These are phyloP conservation scores for Bryum argenteum DNA, from an alignment of 225 moss, liverwort and hornwort genomes.

Conservation along the genomic window DNA sequence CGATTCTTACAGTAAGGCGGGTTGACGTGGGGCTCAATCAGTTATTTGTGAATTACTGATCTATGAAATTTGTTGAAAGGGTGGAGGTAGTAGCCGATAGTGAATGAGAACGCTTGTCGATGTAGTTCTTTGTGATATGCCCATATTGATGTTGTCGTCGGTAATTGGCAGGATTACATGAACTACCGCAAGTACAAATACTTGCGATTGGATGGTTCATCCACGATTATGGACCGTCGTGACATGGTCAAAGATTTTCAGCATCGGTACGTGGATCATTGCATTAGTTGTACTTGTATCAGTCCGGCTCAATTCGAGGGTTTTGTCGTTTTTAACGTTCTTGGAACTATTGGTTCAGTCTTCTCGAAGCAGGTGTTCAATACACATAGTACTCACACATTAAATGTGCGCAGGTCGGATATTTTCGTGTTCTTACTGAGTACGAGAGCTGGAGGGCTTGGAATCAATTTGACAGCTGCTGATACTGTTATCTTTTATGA, in stretches of 20 bases:
- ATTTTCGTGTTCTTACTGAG: conserved; percentile 92
- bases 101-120: background rate
- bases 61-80: background rate
- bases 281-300: background rate
- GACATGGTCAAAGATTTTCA: conserved; percentile 98
- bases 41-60: background rate
- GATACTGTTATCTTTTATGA: conserved; percentile 93
- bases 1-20: background rate
- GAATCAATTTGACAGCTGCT: conserved; percentile 90
- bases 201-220: conserved; percentile 86
- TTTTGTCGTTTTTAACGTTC: background rate
- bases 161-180: conserved; percentile 78
- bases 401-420: conserved; percentile 58
- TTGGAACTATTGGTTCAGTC: background rate
- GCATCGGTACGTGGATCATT: conserved; percentile 60
- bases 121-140: background rate
- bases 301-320: background rate
- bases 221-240: conserved; percentile 93
- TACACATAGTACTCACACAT: conserved; percentile 1
- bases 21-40: background rate
- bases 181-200: conserved; percentile 93
- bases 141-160: conserved; percentile 3
- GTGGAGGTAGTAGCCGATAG: background rate
- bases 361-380: background rate
- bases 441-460: conserved; percentile 89